Evolutionary conservation across 495 filamentous ascomycete species (phyloP).

Genomic region (Annulohypoxylon bovei): DNA sequence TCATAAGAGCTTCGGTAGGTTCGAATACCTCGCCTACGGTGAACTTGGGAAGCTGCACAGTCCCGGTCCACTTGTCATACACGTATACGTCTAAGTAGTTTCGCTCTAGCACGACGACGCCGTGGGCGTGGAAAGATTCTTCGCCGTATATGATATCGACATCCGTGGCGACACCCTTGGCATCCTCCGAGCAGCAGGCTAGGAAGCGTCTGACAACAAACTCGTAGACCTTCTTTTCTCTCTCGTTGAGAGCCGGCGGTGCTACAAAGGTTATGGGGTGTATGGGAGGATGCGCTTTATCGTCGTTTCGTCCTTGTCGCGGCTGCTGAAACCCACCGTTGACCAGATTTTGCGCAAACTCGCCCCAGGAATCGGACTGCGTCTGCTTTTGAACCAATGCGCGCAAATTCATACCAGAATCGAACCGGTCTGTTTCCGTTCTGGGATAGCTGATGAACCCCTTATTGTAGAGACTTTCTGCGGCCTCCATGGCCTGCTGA

Average conservation of each 20-base stretch:
- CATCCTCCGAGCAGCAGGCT: slow-evolving; percentile 95
- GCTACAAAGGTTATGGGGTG: slow-evolving; percentile 87
- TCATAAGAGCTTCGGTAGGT: slow-evolving; percentile 88
- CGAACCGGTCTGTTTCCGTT: slow-evolving; percentile 97
- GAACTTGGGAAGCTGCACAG: slow-evolving; percentile 82
- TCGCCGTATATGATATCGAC: slow-evolving; percentile 87
- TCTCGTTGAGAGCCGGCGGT: slow-evolving; percentile 67
- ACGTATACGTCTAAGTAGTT: slow-evolving; percentile 97
- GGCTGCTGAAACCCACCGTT: slow-evolving; percentile 84
- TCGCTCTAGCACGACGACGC: slow-evolving; percentile 83
- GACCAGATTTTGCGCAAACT: slow-evolving; percentile 81
- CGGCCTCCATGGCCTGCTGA: slow-evolving; percentile 86
- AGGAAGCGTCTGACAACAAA: slow-evolving; percentile 94
- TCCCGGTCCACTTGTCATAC: slow-evolving; percentile 95
- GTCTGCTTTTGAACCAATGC: slow-evolving; percentile 86
- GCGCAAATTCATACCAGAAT: slow-evolving; percentile 85
- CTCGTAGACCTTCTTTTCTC: slow-evolving; percentile 85
- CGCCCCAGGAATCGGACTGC: slow-evolving; percentile 78
- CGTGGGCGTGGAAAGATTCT: slow-evolving; percentile 81
- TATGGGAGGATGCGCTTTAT: slow-evolving; percentile 96
- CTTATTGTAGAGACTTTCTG: slow-evolving; percentile 90
- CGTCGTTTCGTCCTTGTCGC: slow-evolving; percentile 84
- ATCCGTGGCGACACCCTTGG: slow-evolving; percentile 82
- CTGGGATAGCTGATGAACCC: slow-evolving; percentile 97
- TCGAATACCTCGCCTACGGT: slow-evolving; percentile 80